These are phyloP conservation scores for Eutrema salsugineum DNA, from an alignment of 441 rosid species.

Conservation along the genomic window DNA sequence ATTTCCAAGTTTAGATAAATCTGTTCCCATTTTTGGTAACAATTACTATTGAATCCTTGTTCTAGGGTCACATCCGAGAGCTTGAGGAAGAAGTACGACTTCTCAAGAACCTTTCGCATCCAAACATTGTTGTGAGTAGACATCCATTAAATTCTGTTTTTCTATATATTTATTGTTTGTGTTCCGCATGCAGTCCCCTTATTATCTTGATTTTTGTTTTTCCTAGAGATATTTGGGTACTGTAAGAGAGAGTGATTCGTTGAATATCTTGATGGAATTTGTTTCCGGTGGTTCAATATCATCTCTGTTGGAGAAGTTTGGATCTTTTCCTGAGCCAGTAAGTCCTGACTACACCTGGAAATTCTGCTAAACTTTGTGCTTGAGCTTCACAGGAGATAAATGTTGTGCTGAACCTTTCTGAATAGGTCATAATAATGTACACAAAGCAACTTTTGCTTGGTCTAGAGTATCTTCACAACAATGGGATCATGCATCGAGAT, in stretches of 20 bases:
- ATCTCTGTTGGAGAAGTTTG: slow-evolving; percentile 66
- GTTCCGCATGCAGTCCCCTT: not conserved
- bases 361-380: not conserved
- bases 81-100: slow-evolving; percentile 98
- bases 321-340: slow-evolving; percentile 75
- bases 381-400: not conserved
- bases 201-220: not conserved
- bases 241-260: slow-evolving; percentile 60
- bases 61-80: slow-evolving; percentile 88
- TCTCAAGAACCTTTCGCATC: slow-evolving; percentile 89
- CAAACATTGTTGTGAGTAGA: slow-evolving; percentile 87
- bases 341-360: slow-evolving; percentile 33
- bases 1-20: not conserved
- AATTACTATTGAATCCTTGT: not conserved
- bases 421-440: slow-evolving; percentile 54
- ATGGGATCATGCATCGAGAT: slow-evolving; percentile 82
- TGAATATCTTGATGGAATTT: slow-evolving; percentile 69
- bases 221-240: slow-evolving; percentile 74
- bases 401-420: not conserved
- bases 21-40: not conserved
- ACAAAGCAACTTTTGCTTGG: slow-evolving; percentile 64
- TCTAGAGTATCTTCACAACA: slow-evolving; percentile 67
- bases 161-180: not conserved
- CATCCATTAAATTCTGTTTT: not conserved
- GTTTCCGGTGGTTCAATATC: slow-evolving; percentile 83